Percentiles rank a stretch among this genome's conserved stretches.
phyloP scores from a whole-genome alignment of 768 basidiomycete species.

The Lactarius tabidus region DNA sequence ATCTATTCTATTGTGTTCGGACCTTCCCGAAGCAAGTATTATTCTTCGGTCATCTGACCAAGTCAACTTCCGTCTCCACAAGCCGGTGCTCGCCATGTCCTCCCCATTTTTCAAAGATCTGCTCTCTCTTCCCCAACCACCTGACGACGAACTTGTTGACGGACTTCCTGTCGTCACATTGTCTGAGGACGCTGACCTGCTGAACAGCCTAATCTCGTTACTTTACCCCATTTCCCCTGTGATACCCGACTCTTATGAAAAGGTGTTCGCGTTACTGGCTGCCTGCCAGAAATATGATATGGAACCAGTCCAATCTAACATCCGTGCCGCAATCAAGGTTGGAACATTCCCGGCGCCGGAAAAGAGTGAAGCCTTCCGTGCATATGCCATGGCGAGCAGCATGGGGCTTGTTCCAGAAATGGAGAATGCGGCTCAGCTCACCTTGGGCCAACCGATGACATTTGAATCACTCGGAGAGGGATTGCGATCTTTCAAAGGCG shows the following conservation, averaged over 20 bases:
- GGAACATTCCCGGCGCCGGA: too few relatives aligned
- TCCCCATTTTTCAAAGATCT: conserved; percentile 34
- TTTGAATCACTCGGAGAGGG: too few relatives aligned
- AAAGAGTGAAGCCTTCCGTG: too few relatives aligned
- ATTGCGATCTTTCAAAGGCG: too few relatives aligned
- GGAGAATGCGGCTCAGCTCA: too few relatives aligned
- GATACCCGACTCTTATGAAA: conserved; percentile 17
- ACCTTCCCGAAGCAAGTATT: conserved; percentile 11
- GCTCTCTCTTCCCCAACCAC: conserved; percentile 28
- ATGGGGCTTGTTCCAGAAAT: not conserved
- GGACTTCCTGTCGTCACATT: too few relatives aligned
- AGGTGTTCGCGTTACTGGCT: too few relatives aligned
- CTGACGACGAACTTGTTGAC: too few relatives aligned
- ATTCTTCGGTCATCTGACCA: conserved; percentile 31
- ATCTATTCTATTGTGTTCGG: too few relatives aligned
- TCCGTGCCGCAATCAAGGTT: not conserved
- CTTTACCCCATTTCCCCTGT: not conserved
- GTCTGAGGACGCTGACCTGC: conserved; percentile 11
- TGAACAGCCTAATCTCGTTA: not conserved
- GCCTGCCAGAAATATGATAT: too few relatives aligned
- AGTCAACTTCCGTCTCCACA: conserved; percentile 32
- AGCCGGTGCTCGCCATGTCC: conserved; percentile 30
- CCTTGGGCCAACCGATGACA: too few relatives aligned
- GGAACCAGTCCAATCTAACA: conserved; percentile 2
- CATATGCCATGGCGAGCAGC: too few relatives aligned